Evolutionary conservation across 2,329 filamentous ascomycete genomes (phyloP), one percentile per base, ranked within the genome.

Genomic region (Keithomyces neogunnii): DNA sequence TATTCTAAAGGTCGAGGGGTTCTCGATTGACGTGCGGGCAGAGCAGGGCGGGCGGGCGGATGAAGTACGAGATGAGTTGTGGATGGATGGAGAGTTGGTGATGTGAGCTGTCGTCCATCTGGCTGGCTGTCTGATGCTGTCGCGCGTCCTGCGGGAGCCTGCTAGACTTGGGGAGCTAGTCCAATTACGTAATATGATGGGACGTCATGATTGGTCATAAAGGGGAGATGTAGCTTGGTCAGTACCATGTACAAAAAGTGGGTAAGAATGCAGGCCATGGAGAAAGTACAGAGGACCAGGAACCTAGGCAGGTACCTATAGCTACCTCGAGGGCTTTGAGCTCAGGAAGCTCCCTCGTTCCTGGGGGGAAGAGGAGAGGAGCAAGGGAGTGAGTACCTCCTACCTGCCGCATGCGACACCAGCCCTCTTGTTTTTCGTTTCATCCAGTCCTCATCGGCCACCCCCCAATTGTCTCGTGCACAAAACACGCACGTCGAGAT

Each of bases 91-190:
- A 52, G 40, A 47, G 53, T 47, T 52, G 55, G 52, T 48, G 53
- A 55, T 46, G 43, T 39, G 50, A 48, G 55, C 53, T 39, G 42
- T 19, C 40, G 48, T 49, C 39, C 36, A 42, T 11, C 9, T 28
- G 5, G 33, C 13, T 26, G 9, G n/a, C 5, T 13, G 8, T 9
- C 29, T 44, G 36, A 32, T 57, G 54, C 56, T 59, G 56, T 66
- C 63, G 63, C 65, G 65, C 65, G 66, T 66, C 63, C 62, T 58
- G 57, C 63, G 62, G 66, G 56, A 69, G 66, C 66, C 66, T 69
- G 62, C 60, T 46, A 51, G 52, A 45, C 38, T 30, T 43, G 35
- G 8, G 33, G 28, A 31, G 46, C 47, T 19, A 32, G 49, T 31
- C 1, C 6, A 30, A 50, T 65, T 67, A 67, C 57, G 53, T 67